Evolutionary conservation across 495 filamentous ascomycete species (phyloP), one percentile per base, ranked within the genome.

Genomic region (Penicillium coprophilum): DNA sequence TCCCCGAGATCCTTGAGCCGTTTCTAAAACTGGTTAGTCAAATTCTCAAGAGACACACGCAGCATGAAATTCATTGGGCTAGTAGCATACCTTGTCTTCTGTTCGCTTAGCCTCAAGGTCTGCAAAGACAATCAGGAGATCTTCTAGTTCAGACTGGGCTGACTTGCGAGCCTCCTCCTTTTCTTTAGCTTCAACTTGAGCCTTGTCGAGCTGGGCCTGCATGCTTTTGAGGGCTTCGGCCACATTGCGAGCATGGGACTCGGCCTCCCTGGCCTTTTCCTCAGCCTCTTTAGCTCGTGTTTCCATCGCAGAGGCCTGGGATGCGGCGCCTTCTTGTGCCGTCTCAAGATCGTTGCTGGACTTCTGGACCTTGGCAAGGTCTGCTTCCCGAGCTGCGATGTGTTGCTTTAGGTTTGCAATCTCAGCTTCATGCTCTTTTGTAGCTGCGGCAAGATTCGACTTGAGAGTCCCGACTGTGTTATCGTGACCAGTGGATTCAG

Each of bases 51-150:
- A 28, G n/a, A 44, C 24, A 46, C 11, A 8, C 17, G n/a, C 6
- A 19, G 10, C 2, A 1, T 20, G 10, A 2, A 49, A 7, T 23
- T 40, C 3, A 47, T 12, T 12, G 43, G 15, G 17, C 24, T 31
- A 45, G 31, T 27, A 57, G 76, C 78, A 64, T 77, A 91, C 89
- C 83, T 92, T 94, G 64, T 94, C 91, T 55, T 83, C 83, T 10
- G 80, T 76, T 56, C 87, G 78, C 77, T 93, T 95, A 47, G 92
- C 87, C 69, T 96, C 91, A n/a, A 94, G 61, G 63, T 96, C 91
- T n/a, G 82, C 87, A 69, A 96, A 88, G 31, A 96, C 85, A 77
- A 94, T 88, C 36, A 96, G 73, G 61, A 96, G 76, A 70, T 96
- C 91, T 60, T 96, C 91, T 30, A 92, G 72, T 66, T 94, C 90